phyloP scores from a whole-genome alignment of 257 asterid genomes.

The Haberlea rhodopensis region DNA sequence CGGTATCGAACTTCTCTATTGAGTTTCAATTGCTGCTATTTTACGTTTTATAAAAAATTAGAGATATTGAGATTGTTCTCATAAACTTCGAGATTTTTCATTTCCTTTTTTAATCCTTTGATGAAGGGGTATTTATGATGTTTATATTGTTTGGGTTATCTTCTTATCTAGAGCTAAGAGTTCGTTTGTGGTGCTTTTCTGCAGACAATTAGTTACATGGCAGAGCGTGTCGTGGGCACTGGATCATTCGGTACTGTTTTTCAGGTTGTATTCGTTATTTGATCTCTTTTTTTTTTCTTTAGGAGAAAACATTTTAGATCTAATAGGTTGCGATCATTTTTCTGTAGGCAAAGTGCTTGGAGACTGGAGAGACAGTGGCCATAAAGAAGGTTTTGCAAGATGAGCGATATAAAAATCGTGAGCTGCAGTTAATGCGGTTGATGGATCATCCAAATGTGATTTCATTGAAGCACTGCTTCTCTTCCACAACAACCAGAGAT shows the following conservation, averaged over 20 bases:
- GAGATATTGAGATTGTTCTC: neutral
- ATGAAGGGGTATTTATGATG: no score
- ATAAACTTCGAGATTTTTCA: neutral
- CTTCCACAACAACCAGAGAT: conserved; percentile 85
- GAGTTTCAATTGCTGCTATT: conserved; percentile 4
- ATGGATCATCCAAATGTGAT: conserved; percentile 88
- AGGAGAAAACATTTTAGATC: conserved; percentile 2
- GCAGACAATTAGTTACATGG: conserved; percentile 97
- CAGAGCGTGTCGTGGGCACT: conserved; percentile 92
- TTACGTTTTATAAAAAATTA: conserved; percentile 19
- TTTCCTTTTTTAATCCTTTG: neutral
- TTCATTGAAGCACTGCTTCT: conserved; percentile 85
- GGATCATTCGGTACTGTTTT: conserved; percentile 94
- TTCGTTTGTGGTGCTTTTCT: conserved; percentile 35
- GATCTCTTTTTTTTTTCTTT: conserved; percentile 3
- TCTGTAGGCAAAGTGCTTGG: conserved; percentile 89
- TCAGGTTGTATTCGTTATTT: conserved; percentile 49
- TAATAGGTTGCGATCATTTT: conserved; percentile 26
- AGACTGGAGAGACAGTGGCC: conserved; percentile 87
- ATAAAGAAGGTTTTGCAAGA: conserved; percentile 92
- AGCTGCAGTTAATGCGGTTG: conserved; percentile 85
- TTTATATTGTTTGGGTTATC: conserved; percentile 1
- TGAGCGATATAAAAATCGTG: conserved; percentile 88
- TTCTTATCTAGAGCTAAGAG: conserved; percentile 19
- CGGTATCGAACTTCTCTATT: conserved; percentile 26